Evolutionary conservation across 2,329 filamentous ascomycete genomes (phyloP), one percentile per base, ranked within the genome.

Genomic region (Sordariomycetes sp.): DNA sequence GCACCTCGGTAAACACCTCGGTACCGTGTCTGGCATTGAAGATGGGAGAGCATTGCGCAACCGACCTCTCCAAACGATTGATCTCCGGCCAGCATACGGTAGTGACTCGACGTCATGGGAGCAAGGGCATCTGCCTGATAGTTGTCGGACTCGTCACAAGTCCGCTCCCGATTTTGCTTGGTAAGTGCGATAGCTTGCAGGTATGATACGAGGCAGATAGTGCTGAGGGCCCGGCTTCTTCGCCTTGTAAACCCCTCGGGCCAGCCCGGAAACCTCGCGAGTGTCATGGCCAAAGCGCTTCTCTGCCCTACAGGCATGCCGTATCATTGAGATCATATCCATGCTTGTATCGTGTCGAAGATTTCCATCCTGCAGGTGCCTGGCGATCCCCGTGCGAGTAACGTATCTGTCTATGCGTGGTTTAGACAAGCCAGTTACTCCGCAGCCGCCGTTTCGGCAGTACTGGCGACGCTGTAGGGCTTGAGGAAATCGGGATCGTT

Each of bases 401-500:
- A 50, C 12, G 45, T 24, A 50, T 24, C 17, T 24, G 20, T 24
- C 5, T 22, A 5, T 22, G 45, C 24, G 45, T 7, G 20, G 22
- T 50, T 12, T 10, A 22, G 22, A 15, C 24, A 10, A 15, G 2
- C 24, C 24, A 15, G 15, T 34, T 57, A 54, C 25, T 57, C 51
- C 6, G 56, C 28, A 20, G 39, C 48, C 20, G 69, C 65, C 52
- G 69, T 63, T 55, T 74, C 71, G 28, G 68, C 70, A 55, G 69
- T 68, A 50, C 70, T 66, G 64, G 75, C 75, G 57, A 83, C 78
- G 62, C 78, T 82, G 69, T 89, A 94, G 45, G 86, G 79, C 62
- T 81, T 82, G 65, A 99, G 78, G 72, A 96, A 97, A 51, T 90
- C 85, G 0, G 85, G 78, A 67, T 96, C 82, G 65, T 85, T 90